Base-by-base conservation (phyloP, 495 filamentous ascomycete species). In the Penicillium macrosclerotiorum region DNA sequence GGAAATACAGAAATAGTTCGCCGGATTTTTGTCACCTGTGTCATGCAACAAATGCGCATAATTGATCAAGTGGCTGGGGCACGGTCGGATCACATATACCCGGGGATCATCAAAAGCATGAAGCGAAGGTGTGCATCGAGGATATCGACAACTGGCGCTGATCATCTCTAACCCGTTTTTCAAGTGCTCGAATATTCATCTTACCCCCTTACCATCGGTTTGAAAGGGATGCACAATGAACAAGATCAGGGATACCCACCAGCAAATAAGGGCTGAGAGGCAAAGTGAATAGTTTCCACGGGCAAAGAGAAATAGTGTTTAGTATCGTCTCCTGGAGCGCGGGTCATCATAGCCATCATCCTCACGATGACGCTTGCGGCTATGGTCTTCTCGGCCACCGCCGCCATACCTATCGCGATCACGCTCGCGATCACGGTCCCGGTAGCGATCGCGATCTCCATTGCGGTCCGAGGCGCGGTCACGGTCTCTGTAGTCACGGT, bases 311-410 rank as follows among this genome's bases (percentile, higher is more conserved):
- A 61, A 22, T 20, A 48, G 41, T 17, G 42, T 42, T 71, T 74
- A 90, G 72, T 91, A 90, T 58, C 88, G 83, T 65, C 86, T 80
- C 58, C 88, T 78, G 60, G 83, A 86, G 44, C 89, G 80, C 27
- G 86, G 81, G 64, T 93, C 88, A 54, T 92, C 86, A 61, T 89
- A 83, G 49, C 79, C 65, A 59, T 80, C 74, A 57, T 73, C 71
- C 37, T 77, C 74, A 61, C 79, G 73, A 49, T 70, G 59, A 54
- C 80, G 73, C 66, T 84, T 85, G 46, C 80, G 71, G 49, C 71
- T 70, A 41, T 66, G 61, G 40, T 79, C 70, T 49, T 89, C 86
- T 33, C 83, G 71, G 51, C 74, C 79, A 49, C 83, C 38, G 13
- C 74, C 82, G 26, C 43, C 38, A 37, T 49, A 54, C 24, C 43